These are phyloP conservation scores for Plantago elongata DNA, from an alignment of 257 asterid genomes.

Conservation along the genomic window DNA sequence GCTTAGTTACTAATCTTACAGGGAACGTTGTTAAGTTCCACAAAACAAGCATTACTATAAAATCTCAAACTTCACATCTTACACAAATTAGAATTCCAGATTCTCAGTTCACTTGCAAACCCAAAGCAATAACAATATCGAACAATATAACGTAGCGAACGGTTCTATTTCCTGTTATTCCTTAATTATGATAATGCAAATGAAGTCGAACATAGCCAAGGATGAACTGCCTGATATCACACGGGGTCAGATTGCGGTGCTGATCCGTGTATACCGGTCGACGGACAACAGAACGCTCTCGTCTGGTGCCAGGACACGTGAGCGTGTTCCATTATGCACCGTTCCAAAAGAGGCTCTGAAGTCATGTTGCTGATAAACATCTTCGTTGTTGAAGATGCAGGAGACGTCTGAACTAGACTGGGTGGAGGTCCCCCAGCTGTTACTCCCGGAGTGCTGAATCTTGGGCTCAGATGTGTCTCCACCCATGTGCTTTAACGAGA, in stretches of 20 bases:
- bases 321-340: constrained; percentile 12
- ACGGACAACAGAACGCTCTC: constrained; percentile 35
- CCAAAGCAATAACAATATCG: constrained; percentile 3
- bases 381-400: constrained; percentile 47
- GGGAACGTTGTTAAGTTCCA: too few relatives aligned
- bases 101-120: constrained; percentile 19
- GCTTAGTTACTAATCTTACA: too few relatives aligned
- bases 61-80: constrained; percentile 10
- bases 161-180: constrained; percentile 13
- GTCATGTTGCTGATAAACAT: constrained; percentile 37
- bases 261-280: constrained; percentile 30
- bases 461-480: constrained; percentile 17
- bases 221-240: constrained; percentile 73
- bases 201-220: constrained; percentile 59
- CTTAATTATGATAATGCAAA: constrained; percentile 17
- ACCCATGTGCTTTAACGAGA: constrained; percentile 8
- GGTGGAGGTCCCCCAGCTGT: constrained; percentile 49
- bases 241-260: constrained; percentile 27
- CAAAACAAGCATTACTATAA: not conserved
- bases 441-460: constrained; percentile 31
- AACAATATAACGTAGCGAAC: not conserved
- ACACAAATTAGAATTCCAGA: constrained; percentile 9
- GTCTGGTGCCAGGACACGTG: constrained; percentile 28
- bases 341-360: constrained; percentile 24
- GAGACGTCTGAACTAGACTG: constrained; percentile 48